Evolutionary conservation across 2,329 filamentous ascomycete species (phyloP), one percentile per base, ranked within the genome.

Genomic region (Cladosporium sp.): DNA sequence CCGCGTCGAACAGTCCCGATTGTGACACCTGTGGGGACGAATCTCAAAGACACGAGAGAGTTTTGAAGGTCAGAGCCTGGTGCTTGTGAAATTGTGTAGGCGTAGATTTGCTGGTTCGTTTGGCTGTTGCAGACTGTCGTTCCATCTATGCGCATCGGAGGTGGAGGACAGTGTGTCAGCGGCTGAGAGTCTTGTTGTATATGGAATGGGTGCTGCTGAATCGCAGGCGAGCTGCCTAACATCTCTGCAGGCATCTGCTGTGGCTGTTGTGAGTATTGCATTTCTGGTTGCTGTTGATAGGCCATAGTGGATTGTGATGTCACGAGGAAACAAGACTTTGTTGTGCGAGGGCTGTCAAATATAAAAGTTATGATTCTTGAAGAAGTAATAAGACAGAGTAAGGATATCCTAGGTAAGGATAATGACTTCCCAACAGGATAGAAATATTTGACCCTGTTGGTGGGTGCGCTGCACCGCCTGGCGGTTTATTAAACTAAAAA

Each of bases 201-300:
- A 9, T 45, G 17, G 4, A 15, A 13, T 20, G 37, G 22, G 8
- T 52, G 35, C 40, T 52, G 49, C 10, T 52, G 49, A 35, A 52
- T 52, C 2, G 2, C 7, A 9, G 19, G 49, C n/a, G 2, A n/a
- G 4, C 24, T 37, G 35, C 8, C n/a, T 15, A 12, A 15, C 22
- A 15, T 28, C 2, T 28, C 15, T 3, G 22, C 2, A n/a, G 42
- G 20, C 22, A 39, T 39, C 6, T 24, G 4, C n/a, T 39, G 35
- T 39, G 34, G 24, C 5, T 40, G 49, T 19, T 52, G 49, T 35
- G 49, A 52, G 35, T 52, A 52, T 37, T 13, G 35, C 49, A 52
- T 52, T 25, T 39, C 22, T 40, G 10, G 49, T 32, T 35, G 49
- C 22, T 52, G 49, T 28, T 39, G 49, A n/a, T 52, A 40, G 10